Conservation (phyloP, 75 land plant species). For the Azolla pinnata region DNA sequence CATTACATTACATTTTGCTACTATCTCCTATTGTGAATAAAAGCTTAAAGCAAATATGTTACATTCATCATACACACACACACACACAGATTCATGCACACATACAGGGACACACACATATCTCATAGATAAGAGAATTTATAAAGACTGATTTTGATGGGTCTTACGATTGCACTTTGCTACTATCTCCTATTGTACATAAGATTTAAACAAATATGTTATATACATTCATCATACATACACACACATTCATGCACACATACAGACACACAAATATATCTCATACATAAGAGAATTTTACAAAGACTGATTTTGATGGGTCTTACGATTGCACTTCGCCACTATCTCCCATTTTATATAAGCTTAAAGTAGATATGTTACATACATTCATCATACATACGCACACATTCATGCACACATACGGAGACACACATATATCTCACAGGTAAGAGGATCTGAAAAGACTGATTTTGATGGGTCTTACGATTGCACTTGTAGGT, state of each 20-base stretch:
- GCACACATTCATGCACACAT: not conserved
- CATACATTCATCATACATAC: not conserved
- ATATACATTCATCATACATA: no score
- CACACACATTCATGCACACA: not conserved
- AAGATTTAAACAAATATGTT: no score
- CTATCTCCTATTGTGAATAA: no score
- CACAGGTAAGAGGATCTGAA: not conserved
- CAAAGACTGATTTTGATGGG: not conserved
- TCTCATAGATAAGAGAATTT: not conserved
- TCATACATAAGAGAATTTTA: not conserved
- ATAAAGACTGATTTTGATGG: not conserved
- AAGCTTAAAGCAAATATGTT: no score
- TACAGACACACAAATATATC: no score
- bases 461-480: no score
- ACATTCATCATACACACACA: no score
- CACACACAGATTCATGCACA: not conserved
- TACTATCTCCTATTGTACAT: no score
- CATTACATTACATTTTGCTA: no score
- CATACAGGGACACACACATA: no score
- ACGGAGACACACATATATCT: slow-evolving; percentile 4
- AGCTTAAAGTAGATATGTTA: not conserved
- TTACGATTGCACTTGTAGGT: slow-evolving; percentile 25
- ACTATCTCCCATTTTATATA: no score
- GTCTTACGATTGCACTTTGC: no score
- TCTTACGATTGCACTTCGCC: slow-evolving; percentile 12